Evolutionary conservation across 805 yeast genomes (phyloP).

Genomic region (Ogataea corticis): DNA sequence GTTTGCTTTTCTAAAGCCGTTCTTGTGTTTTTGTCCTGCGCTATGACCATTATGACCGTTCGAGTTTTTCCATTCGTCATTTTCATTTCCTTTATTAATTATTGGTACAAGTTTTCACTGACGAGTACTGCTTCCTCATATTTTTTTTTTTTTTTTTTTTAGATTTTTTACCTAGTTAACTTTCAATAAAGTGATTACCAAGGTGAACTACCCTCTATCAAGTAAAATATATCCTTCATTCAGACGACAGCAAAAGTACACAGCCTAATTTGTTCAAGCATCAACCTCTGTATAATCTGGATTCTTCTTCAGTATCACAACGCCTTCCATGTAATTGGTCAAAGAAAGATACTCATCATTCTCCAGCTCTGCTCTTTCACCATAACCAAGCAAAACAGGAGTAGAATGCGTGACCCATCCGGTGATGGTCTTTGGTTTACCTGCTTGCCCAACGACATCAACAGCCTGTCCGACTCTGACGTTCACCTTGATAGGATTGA

Average conservation of each 20-base stretch:
- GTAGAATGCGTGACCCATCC: slow-evolving; percentile 99
- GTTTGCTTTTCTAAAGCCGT: slow-evolving; percentile 11
- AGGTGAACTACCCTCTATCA: no score
- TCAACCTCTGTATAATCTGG: slow-evolving; percentile 69
- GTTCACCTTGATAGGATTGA: slow-evolving; percentile 90
- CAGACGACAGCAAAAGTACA: background rate
- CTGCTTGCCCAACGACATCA: slow-evolving; percentile 98
- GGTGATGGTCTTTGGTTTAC: slow-evolving; percentile 97
- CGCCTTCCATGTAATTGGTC: slow-evolving; percentile 83
- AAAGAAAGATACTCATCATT: slow-evolving; percentile 88
- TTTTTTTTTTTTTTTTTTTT: slow-evolving; percentile 6
- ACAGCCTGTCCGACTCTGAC: slow-evolving; percentile 99
- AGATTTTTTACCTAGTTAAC: background rate
- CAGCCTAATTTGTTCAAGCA: slow-evolving; percentile 8
- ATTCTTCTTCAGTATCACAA: slow-evolving; percentile 88
- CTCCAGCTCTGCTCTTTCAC: slow-evolving; percentile 96
- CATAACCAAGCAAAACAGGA: slow-evolving; percentile 89
- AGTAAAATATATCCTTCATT: background rate
- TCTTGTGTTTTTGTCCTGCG: slow-evolving; percentile 7
- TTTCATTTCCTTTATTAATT: slow-evolving; percentile 10
- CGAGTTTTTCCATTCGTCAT: slow-evolving; percentile 14
- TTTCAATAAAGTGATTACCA: no score
- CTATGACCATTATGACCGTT: slow-evolving; percentile 18
- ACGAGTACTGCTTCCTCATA: background rate
- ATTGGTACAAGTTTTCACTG: background rate